Base-by-base conservation (phyloP, 2,329 filamentous ascomycete species). In the Colletotrichum melonis region DNA sequence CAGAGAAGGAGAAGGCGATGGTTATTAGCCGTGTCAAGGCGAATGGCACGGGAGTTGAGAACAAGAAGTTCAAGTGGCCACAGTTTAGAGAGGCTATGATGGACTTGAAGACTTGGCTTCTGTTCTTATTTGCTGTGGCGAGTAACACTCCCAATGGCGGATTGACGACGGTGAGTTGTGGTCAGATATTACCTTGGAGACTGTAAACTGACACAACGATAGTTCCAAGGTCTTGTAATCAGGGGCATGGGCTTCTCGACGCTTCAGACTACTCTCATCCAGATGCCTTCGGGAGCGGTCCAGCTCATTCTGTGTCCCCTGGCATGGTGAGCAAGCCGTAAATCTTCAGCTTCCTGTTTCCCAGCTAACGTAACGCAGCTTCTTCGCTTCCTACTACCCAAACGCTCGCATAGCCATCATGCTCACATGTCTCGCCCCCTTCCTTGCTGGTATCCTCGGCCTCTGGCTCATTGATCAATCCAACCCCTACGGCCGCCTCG, bases 21-120 rank as follows among this genome's bases (percentile, higher is more conserved):
- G 92, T 92, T 0, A 84, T 95, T 24, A 93, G 94, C 75, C 88
- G 94, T 0, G 89, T 96, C 5, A 87, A 93, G 0, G 86, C 90
- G 32, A 96, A 96, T 76, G 90, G 94, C 78, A 94, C 94, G 73
- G 93, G 94, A 0, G 91, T 93, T n/a, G 92, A 92, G 2, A 93
- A 90, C 75, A 91, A 91, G 75, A 87, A 93, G 75, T 93, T 92
- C 81, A 93, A 93, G 75, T 85, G 88, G 83, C 86, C 88, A 22
- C 94, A 96, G 74, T 84, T 93, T 1, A 84, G 88, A 16, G 87
- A 90, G 74, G 80, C 83, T 0, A 76, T 84, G 4, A 71, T 84
- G 0, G 88, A 89, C 59, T 81, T 84, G 12, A 89, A 89, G 78
- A 88, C 85, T 0, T 89, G 90, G 77, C 84, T 93, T 4, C 93